Base-by-base conservation (phyloP, 2,329 filamentous ascomycete genomes). In the Atkinsonella hypoxylon region DNA sequence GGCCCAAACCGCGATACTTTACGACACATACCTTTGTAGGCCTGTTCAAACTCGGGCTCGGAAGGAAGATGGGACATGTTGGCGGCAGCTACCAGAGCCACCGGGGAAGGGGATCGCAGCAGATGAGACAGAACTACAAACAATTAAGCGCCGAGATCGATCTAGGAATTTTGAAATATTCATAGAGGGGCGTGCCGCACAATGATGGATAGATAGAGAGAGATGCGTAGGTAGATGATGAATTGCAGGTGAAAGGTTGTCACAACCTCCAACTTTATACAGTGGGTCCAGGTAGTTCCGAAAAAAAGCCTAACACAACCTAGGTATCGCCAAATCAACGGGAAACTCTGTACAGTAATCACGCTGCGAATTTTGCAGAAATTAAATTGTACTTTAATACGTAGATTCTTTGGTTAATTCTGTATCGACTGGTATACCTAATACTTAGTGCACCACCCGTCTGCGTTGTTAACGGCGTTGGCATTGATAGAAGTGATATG, bases 31-130 rank as follows among this genome's bases (percentile, higher is more conserved):
- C 89, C 89, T 70, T 89, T 88, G 82, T 95, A 95, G 65, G 91
- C 91, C 81, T 97, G 91, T 82, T 96, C 83, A 76, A 97, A 97
- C 77, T 98, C 91, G 65, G 93, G 91, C 81, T 97, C 91, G 57
- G 75, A 74, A 48, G 87, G 82, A 64, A 93, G 78, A 76, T 93
- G 85, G 59, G 89, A 87, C 87, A 94, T 93, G 59, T 58, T 75
- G 54, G 54, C 54, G 51, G 41, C 55, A 45, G 26, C 26, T 26
- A 26, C 26, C 26, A 26, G n/a, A n/a, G n/a, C n/a, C n/a, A n/a
- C n/a, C 26, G 22, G 22, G 3, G 26, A 26, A n/a, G n/a, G 26
- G 26, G 4, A 26, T 26, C 26, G 26, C 7, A 22, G 20, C 5
- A 22, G 20, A 22, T 22, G 20, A 22, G 20, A 22, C 20, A 22